Evolutionary conservation across 805 yeast genomes (phyloP), one percentile per base, ranked within the genome.

Genomic region (Hanseniaspora vineae): DNA sequence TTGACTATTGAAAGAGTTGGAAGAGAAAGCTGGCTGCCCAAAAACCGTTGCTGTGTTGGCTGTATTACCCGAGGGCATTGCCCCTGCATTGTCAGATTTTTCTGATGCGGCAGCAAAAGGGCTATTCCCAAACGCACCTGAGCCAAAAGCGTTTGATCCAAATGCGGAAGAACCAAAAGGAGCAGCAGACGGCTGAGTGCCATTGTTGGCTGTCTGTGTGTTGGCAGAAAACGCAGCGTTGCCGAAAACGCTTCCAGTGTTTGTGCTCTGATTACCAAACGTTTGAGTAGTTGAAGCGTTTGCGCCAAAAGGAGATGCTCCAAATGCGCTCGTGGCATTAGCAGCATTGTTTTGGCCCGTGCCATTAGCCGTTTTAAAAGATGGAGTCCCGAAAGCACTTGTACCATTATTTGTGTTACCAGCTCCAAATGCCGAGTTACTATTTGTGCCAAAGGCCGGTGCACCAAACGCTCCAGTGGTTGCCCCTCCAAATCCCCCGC

Each of bases 341-440:
- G 52, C 50, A 11, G 48, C 15, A 12, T 23, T 23, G 8, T 23
- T 23, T 23, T 23, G 29, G 3, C 47, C 42, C 17, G 48, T 39
- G n/a, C 43, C 39, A 29, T 53, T 31, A 18, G 52, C 50, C 11
- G 47, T 14, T 10, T 59, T 58, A 50, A 56, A 53, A 18, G 56
- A 39, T 17, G 57, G 47, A 2, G 56, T 33, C n/a, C 62, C 63
- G 48, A 54, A 56, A 3, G 61, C 55, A 13, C 56, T 47, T n/a
- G 51, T 20, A n/a, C 37, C 12, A 12, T 12, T 33, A 12, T 33
- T 33, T 23, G 29, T 23, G 8, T 23, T 23, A 8, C 29, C 29
- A 10, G 37, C 37, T 33, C 15, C 15, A 13, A 33, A n/a, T 31
- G 37, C 9, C 6, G 14, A 13, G 14, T 12, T 33, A 33, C 15